Conservation (phyloP, 2,329 filamentous ascomycete genomes). For the Diaporthe vexans region DNA sequence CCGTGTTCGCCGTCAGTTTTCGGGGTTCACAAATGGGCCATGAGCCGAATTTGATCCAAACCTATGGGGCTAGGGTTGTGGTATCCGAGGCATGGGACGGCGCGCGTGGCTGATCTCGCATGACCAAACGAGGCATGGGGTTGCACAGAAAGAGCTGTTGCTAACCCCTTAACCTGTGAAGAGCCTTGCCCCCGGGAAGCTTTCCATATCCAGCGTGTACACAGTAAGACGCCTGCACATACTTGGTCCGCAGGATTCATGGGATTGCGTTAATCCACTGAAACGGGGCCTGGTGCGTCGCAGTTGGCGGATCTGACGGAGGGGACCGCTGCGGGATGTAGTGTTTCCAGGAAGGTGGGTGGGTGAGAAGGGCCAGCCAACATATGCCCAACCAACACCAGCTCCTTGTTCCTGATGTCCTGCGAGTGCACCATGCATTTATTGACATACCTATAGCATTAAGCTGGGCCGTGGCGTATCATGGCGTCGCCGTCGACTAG, state of each 20-base stretch:
- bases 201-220: slow-evolving; percentile 22
- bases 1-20: slow-evolving; percentile 21
- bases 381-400: background rate
- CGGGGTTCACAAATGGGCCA: slow-evolving; percentile 32
- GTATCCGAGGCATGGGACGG: slow-evolving; percentile 32
- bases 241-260: slow-evolving; percentile 18
- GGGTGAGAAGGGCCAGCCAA: slow-evolving; percentile 1
- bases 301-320: slow-evolving; percentile 22
- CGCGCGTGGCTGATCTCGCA: slow-evolving; percentile 40
- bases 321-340: slow-evolving; percentile 12
- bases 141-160: slow-evolving; percentile 32
- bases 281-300: slow-evolving; percentile 3
- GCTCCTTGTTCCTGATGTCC: background rate
- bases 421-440: slow-evolving; percentile 8
- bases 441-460: slow-evolving; percentile 7
- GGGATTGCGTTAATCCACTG: slow-evolving; percentile 25
- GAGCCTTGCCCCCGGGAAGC: slow-evolving; percentile 10
- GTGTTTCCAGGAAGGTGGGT: background rate
- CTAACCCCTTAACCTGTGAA: slow-evolving; percentile 5
- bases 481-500: slow-evolving; percentile 5
- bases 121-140: slow-evolving; percentile 33
- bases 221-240: slow-evolving; percentile 24
- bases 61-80: slow-evolving; percentile 33
- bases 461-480: background rate
- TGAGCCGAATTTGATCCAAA: slow-evolving; percentile 33